Percentiles rank a stretch among this genome's conserved stretches.
These are phyloP conservation scores for Quercus berberidifolia DNA, from an alignment of 306 rosid species.

Conservation along the genomic window DNA sequence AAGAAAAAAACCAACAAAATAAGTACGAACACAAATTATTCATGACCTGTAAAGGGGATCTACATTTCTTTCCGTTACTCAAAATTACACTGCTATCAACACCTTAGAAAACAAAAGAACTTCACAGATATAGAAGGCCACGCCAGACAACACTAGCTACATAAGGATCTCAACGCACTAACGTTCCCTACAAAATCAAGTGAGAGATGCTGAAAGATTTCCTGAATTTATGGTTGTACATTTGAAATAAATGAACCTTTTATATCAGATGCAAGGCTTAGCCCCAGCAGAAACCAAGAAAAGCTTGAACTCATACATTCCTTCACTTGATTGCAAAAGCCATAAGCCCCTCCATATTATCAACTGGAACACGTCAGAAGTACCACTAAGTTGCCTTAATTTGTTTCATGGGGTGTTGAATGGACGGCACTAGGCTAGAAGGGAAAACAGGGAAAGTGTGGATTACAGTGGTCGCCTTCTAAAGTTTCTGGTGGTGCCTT, in stretches of 20 bases:
- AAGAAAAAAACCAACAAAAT: background rate
- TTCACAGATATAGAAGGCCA: background rate
- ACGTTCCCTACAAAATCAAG: slow-evolving; percentile 12
- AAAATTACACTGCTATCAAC: slow-evolving; percentile 8
- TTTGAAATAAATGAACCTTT: slow-evolving; percentile 18
- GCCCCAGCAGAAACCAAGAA: slow-evolving; percentile 17
- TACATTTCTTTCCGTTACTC: background rate
- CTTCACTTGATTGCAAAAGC: slow-evolving; percentile 21
- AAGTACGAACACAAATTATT: background rate
- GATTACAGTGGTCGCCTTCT: slow-evolving; percentile 46
- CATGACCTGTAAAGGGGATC: background rate
- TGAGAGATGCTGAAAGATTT: slow-evolving; percentile 17
- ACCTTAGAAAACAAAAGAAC: background rate
- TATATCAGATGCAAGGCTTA: slow-evolving; percentile 19
- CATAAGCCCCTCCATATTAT: slow-evolving; percentile 1
- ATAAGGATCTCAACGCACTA: background rate
- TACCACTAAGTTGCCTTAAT: slow-evolving; percentile 9
- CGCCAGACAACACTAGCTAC: background rate
- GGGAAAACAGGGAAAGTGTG: background rate
- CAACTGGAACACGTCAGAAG: slow-evolving; percentile 1
- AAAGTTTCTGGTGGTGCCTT: slow-evolving; percentile 64
- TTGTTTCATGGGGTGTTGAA: slow-evolving; percentile 17
- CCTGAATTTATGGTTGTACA: slow-evolving; percentile 16
- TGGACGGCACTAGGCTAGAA: slow-evolving; percentile 4
- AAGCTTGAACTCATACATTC: slow-evolving; percentile 1